A percentile compares a stretch with the other conserved stretches of the same genome.
Evolutionary conservation across 2,329 filamentous ascomycete genomes (phyloP).

Genomic region (Dothideomycetidae sp.): DNA sequence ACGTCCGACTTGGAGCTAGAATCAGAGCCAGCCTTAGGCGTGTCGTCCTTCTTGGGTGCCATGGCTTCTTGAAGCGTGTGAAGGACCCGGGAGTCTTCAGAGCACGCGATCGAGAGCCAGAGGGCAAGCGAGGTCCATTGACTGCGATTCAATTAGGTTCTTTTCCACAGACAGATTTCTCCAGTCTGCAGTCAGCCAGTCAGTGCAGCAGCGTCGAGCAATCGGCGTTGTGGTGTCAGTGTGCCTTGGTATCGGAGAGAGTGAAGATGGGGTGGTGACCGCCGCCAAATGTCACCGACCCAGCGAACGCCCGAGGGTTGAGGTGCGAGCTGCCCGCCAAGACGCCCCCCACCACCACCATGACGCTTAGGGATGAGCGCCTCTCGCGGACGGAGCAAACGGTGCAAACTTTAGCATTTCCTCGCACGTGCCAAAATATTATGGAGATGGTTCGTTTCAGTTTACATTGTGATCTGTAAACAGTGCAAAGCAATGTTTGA

Average conservation of each 20-base stretch:
- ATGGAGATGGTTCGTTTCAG: no score
- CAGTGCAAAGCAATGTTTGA: no score
- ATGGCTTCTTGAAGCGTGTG: conserved; percentile 6
- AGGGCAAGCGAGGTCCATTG: conserved; percentile 1
- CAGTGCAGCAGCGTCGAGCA: not conserved
- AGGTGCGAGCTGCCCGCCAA: conserved; percentile 8
- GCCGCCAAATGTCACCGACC: not conserved
- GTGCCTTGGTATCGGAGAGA: no score
- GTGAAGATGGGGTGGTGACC: not conserved
- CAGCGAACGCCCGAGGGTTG: not conserved
- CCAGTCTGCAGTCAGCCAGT: not conserved
- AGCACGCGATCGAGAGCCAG: conserved; percentile 3
- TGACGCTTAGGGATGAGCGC: conserved; percentile 4
- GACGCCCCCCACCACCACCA: conserved; percentile 5
- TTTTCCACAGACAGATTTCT: no score
- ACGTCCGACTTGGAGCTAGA: no score
- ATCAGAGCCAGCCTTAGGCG: not conserved
- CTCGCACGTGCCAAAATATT: no score
- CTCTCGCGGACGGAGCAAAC: no score
- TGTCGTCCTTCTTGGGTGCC: conserved; percentile 6
- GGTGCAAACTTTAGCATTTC: no score
- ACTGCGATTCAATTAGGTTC: conserved; percentile 1
- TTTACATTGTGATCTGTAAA: no score
- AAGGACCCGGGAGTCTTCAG: conserved; percentile 5
- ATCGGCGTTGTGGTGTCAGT: not conserved